phyloP scores from a whole-genome alignment of 2,329 filamentous ascomycete genomes.

The Trichoderma endophyticum region DNA sequence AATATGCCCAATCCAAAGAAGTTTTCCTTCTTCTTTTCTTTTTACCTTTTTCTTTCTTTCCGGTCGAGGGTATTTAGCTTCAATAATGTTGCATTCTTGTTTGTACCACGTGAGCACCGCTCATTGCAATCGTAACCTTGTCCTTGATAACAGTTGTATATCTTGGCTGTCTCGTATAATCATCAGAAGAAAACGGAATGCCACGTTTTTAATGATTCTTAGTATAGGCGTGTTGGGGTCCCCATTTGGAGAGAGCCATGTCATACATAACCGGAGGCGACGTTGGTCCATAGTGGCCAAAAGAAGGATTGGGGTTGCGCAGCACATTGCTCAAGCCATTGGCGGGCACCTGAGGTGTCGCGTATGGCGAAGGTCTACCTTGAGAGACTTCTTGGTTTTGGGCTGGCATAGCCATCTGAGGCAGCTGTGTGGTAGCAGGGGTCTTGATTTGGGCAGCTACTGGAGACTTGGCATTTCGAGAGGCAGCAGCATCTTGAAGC shows the following conservation, averaged over 20 bases:
- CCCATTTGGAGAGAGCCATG: slow-evolving; percentile 41
- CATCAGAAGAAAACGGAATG: slow-evolving; percentile 16
- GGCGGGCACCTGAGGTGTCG: slow-evolving; percentile 30
- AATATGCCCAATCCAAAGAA: background rate
- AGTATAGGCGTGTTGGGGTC: slow-evolving; percentile 46
- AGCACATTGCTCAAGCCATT: slow-evolving; percentile 28
- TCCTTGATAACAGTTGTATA: background rate
- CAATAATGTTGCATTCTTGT: background rate
- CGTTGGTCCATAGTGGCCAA: slow-evolving; percentile 48
- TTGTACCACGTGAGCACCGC: background rate
- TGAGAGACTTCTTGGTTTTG: slow-evolving; percentile 31
- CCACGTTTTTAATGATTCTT: slow-evolving; percentile 17
- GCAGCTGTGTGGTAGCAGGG: slow-evolving; percentile 24
- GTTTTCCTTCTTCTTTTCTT: background rate
- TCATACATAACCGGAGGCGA: slow-evolving; percentile 40
- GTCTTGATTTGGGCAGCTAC: slow-evolving; percentile 22
- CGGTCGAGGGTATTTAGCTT: background rate
- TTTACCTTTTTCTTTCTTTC: background rate
- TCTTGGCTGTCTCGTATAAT: background rate
- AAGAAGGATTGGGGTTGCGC: slow-evolving; percentile 34
- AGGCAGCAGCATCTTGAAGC: slow-evolving; percentile 27
- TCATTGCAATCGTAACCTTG: background rate
- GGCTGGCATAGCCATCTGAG: slow-evolving; percentile 29
- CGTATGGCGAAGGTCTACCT: slow-evolving; percentile 33
- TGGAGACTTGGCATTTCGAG: slow-evolving; percentile 18